phyloP scores from a whole-genome alignment of 225 moss, liverwort and hornwort genomes.

The Polytrichum formosum region DNA sequence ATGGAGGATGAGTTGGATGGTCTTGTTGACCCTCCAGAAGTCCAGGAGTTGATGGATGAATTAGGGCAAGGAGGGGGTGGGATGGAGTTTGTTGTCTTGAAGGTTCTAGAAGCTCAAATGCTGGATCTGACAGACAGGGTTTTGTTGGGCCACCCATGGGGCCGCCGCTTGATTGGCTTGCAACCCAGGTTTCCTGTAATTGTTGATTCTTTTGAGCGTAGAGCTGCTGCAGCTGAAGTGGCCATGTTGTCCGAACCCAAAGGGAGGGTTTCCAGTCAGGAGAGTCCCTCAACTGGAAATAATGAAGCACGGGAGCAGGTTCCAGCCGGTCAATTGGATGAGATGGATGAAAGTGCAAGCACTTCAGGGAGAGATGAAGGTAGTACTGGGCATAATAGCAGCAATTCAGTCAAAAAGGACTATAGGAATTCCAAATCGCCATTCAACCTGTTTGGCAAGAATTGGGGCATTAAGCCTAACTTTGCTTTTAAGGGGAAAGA shows the following conservation, averaged over 20 bases:
- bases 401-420: constrained; percentile 34
- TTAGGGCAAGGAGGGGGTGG: constrained; percentile 81
- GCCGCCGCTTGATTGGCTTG: constrained; percentile 78
- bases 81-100: constrained; percentile 74
- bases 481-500: constrained; percentile 59
- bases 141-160: constrained; percentile 80
- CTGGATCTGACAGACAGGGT: constrained; percentile 88
- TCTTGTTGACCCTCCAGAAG: constrained; percentile 89
- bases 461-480: constrained; percentile 72
- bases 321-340: constrained; percentile 23
- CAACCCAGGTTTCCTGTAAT: constrained; percentile 93
- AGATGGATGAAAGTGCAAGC: constrained; percentile 15
- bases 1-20: constrained; percentile 79
- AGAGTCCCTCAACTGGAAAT: constrained; percentile 25
- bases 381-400: constrained; percentile 19
- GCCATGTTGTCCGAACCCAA: constrained; percentile 46
- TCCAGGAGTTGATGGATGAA: constrained; percentile 95
- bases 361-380: constrained; percentile 46
- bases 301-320: constrained; percentile 34
- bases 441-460: constrained; percentile 74
- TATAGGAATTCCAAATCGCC: constrained; percentile 40
- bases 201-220: constrained; percentile 91
- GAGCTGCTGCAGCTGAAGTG: constrained; percentile 67
- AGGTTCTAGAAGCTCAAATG: constrained; percentile 74
- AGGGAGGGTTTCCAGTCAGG: constrained; percentile 42